A percentile compares a stretch with the other conserved stretches of the same genome.
Evolutionary conservation across 176 grass and related monocot genomes (phyloP).

Genomic region (Sorghum bicolor): DNA sequence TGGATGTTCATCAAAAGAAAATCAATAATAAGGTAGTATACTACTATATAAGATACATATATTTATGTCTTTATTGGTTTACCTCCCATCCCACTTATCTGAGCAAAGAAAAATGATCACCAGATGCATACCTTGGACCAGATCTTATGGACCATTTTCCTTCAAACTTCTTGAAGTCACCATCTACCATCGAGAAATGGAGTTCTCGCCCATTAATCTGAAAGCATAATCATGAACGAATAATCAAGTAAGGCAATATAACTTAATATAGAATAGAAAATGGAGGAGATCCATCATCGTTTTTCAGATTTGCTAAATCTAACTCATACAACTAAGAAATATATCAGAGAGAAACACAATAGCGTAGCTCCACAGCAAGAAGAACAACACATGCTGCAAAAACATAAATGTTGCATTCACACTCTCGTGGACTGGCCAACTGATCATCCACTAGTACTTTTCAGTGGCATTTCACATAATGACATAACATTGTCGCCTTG

Average conservation of each 20-base stretch:
- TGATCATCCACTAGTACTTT: not conserved
- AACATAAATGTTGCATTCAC: not conserved
- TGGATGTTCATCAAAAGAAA: not conserved
- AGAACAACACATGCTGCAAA: not conserved
- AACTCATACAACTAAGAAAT: not conserved
- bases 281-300: not conserved
- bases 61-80: not conserved
- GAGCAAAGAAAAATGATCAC: not conserved
- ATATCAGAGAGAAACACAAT: not conserved
- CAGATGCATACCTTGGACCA: slow-evolving; percentile 55
- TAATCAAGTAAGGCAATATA: not conserved
- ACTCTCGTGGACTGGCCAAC: not conserved
- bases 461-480: not conserved
- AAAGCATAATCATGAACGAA: not conserved
- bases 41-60: not conserved
- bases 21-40: not conserved
- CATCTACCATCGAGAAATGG: slow-evolving; percentile 91
- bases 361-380: not conserved
- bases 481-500: too few species aligned
- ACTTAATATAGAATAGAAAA: not conserved
- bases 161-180: slow-evolving; percentile 98
- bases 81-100: not conserved
- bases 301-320: not conserved
- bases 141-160: slow-evolving; percentile 83
- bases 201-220: slow-evolving; percentile 82